phyloP scores from a whole-genome alignment of 495 filamentous ascomycete species.

The Penicillium desertorum region DNA sequence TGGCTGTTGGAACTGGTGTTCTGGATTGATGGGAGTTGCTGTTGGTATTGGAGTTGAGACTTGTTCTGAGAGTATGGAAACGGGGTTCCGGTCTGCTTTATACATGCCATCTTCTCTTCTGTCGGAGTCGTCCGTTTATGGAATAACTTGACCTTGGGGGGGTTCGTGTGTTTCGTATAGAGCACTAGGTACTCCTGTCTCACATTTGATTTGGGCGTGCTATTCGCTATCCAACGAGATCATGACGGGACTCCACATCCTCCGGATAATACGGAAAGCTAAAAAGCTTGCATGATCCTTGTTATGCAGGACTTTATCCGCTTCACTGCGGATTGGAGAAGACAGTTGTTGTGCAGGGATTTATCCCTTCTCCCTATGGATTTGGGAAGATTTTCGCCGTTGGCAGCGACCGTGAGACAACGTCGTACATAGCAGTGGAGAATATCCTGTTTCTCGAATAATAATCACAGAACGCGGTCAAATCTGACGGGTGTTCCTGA shows the following conservation, averaged over 20 bases:
- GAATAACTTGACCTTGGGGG: neutral
- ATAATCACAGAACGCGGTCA: constrained; percentile 12
- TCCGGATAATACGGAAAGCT: constrained; percentile 8
- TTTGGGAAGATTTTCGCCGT: constrained; percentile 20
- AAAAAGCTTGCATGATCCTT: neutral
- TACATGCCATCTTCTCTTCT: constrained; percentile 5
- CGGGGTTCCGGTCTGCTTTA: constrained; percentile 8
- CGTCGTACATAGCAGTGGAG: constrained; percentile 8
- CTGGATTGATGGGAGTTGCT: neutral
- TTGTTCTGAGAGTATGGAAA: neutral
- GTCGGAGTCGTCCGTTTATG: neutral
- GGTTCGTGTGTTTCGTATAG: constrained; percentile 21
- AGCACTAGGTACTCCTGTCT: constrained; percentile 27
- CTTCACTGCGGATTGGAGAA: constrained; percentile 19
- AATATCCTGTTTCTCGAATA: constrained; percentile 9
- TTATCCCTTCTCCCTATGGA: constrained; percentile 6
- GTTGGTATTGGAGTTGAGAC: neutral
- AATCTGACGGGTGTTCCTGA: constrained; percentile 1
- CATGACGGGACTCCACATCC: constrained; percentile 14
- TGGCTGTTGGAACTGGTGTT: constrained; percentile 13
- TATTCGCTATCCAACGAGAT: neutral
- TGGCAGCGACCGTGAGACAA: constrained; percentile 17
- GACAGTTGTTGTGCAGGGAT: neutral
- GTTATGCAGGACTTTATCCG: neutral
- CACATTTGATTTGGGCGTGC: constrained; percentile 10